A percentile compares a stretch with the other conserved stretches of the same genome.
phyloP scores from a whole-genome alignment of 768 basidiomycete species.

The Harrya chromipes region DNA sequence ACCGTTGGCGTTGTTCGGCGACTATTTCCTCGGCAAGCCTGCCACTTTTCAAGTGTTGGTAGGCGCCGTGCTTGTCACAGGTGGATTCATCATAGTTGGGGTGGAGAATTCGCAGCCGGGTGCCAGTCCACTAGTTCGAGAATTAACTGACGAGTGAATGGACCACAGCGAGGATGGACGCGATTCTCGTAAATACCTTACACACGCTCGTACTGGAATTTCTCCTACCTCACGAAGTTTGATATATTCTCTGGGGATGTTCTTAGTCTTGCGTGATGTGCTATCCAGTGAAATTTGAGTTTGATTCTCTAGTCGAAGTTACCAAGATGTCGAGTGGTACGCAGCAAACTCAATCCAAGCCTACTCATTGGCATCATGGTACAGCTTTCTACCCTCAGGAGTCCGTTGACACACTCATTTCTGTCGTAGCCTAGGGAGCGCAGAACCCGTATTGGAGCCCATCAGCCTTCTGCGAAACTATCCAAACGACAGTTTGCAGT shows the following conservation, averaged over 20 bases:
- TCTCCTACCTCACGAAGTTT: too few relatives aligned
- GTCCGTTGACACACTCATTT: constrained; percentile 7
- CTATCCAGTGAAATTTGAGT: too few relatives aligned
- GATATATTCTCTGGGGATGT: too few relatives aligned
- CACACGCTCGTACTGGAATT: too few relatives aligned
- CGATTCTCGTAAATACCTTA: too few relatives aligned
- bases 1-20: constrained; percentile 85
- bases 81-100: constrained; percentile 74
- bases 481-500: constrained; percentile 48
- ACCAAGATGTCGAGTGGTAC: neutral
- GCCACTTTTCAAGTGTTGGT: constrained; percentile 59
- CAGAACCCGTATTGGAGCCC: constrained; percentile 43
- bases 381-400: neutral
- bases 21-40: constrained; percentile 60
- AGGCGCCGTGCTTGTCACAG: constrained; percentile 75
- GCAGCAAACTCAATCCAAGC: too few relatives aligned
- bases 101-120: constrained; percentile 44
- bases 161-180: too few relatives aligned
- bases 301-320: too few relatives aligned
- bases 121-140: constrained; percentile 1
- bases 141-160: neutral
- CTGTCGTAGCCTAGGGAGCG: constrained; percentile 32
- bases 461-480: constrained; percentile 51
- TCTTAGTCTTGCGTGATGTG: too few relatives aligned
- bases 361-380: constrained; percentile 15